phyloP scores from a whole-genome alignment of 2,329 filamentous ascomycete species.

The Colletotrichum aenigma region DNA sequence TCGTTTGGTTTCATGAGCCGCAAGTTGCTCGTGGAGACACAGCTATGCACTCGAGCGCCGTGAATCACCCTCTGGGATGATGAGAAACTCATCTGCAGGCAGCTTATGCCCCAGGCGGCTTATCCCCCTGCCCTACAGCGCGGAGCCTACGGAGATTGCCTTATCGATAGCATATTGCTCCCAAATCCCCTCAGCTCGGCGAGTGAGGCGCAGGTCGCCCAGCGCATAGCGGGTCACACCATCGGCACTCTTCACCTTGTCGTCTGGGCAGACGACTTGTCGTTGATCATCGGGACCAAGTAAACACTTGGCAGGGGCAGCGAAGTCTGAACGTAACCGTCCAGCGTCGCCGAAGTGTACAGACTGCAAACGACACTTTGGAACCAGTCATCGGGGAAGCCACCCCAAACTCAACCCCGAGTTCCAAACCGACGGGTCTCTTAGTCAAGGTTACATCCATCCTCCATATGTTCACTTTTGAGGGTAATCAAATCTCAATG shows the following conservation, averaged over 20 bases:
- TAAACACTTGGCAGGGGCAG: background rate
- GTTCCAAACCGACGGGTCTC: background rate
- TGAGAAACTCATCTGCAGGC: background rate
- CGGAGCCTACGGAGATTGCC: background rate
- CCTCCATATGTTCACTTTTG: background rate
- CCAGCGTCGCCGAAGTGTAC: background rate
- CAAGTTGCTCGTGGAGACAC: background rate
- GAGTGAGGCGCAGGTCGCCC: slow-evolving; percentile 11
- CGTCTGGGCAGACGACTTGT: background rate
- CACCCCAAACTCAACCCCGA: background rate
- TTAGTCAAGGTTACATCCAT: background rate
- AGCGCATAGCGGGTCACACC: background rate
- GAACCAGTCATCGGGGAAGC: background rate
- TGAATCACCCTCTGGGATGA: background rate
- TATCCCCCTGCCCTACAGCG: background rate
- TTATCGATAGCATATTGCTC: slow-evolving; percentile 1
- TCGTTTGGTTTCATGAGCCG: background rate
- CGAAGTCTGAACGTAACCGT: background rate
- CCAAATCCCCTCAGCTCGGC: background rate
- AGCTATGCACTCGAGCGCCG: background rate
- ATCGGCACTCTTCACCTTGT: background rate
- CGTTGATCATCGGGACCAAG: background rate
- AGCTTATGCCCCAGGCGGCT: background rate
- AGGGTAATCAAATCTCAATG: background rate
- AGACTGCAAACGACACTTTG: background rate